A percentile compares a stretch with the other conserved stretches of the same genome.
Evolutionary conservation across 23 red algal species (phyloP).

Genomic region (Chondrus crispus): DNA sequence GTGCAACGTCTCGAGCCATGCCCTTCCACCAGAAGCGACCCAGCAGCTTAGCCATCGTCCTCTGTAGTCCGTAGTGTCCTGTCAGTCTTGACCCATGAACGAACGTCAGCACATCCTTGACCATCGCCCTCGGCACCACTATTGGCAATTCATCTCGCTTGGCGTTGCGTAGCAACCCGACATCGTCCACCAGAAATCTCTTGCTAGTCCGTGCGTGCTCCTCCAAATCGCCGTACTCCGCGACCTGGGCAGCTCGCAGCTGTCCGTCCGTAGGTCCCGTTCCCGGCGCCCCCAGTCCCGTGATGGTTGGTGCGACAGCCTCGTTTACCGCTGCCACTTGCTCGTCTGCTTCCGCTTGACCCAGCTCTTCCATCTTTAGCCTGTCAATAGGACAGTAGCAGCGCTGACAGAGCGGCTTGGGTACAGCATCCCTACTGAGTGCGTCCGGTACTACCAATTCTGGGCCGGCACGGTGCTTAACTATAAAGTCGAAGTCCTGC

Average conservation of each 20-base stretch:
- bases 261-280: background rate
- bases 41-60: background rate
- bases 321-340: background rate
- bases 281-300: background rate
- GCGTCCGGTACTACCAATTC: background rate
- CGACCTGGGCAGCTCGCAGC: background rate
- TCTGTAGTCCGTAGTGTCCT: background rate
- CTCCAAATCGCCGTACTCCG: background rate
- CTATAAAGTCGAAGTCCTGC: background rate
- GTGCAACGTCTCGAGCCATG: background rate
- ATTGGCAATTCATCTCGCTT: background rate
- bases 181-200: conserved; percentile 7
- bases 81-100: background rate
- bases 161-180: background rate
- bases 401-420: background rate
- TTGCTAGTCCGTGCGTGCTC: background rate
- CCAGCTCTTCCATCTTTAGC: background rate
- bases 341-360: background rate
- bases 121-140: background rate
- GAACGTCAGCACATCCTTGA: background rate
- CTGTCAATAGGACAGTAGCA: background rate
- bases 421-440: background rate
- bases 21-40: conserved; percentile 1
- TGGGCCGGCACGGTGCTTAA: background rate
- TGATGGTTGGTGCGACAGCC: background rate